Conservation (phyloP, 257 asterid genomes). For the Solanum chmielewskii region DNA sequence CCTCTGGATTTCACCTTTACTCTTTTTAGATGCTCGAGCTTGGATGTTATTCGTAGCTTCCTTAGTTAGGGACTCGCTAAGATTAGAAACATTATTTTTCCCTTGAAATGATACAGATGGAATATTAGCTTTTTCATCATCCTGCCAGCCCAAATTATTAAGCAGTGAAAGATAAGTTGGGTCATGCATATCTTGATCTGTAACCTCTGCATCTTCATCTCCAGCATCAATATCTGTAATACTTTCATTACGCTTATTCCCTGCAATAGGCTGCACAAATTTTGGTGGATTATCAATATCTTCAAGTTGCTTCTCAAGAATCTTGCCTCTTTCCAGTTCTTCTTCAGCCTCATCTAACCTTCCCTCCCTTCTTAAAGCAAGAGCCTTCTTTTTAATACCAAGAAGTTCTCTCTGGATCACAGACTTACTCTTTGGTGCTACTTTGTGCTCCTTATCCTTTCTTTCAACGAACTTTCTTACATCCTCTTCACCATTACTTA, state of each 20-base stretch:
- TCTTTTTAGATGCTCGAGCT: slow-evolving; percentile 27
- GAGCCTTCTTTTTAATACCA: slow-evolving; percentile 72
- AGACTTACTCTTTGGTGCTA: slow-evolving; percentile 52
- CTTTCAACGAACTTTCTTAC: slow-evolving; percentile 4
- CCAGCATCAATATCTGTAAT: slow-evolving; percentile 11
- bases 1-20: slow-evolving; percentile 74
- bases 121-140: slow-evolving; percentile 30
- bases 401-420: slow-evolving; percentile 80
- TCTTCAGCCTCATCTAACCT: slow-evolving; percentile 69
- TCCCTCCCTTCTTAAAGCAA: slow-evolving; percentile 77
- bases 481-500: slow-evolving; percentile 2
- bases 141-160: slow-evolving; percentile 86
- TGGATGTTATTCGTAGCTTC: slow-evolving; percentile 11
- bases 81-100: slow-evolving; percentile 2
- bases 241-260: slow-evolving; percentile 13
- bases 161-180: slow-evolving; percentile 72
- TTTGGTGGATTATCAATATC: slow-evolving; percentile 49
- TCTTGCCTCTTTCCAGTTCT: slow-evolving; percentile 71
- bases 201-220: slow-evolving; percentile 47
- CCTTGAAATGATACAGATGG: slow-evolving; percentile 8
- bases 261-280: slow-evolving; percentile 12
- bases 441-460: slow-evolving; percentile 6
- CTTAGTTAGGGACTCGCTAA: slow-evolving; percentile 6
- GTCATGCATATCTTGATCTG: slow-evolving; percentile 81
- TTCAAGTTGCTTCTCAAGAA: slow-evolving; percentile 85